These are phyloP conservation scores for Tolypocladium ovalisporum DNA, from an alignment of 2,329 filamentous ascomycete genomes.

Conservation along the genomic window DNA sequence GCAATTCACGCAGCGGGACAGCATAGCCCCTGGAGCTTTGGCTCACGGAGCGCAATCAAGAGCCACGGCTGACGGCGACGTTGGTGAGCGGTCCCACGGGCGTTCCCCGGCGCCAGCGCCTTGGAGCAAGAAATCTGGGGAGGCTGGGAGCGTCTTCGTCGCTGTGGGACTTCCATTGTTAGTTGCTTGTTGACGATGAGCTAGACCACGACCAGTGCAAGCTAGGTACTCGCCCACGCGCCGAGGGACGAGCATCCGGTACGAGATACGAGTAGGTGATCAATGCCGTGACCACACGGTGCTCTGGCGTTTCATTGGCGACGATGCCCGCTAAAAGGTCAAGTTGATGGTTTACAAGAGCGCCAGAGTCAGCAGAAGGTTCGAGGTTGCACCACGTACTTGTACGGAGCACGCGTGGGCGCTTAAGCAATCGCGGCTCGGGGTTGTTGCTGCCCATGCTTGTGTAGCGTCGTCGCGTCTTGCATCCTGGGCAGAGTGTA, in stretches of 20 bases:
- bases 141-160: background rate
- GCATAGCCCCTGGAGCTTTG: background rate
- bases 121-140: background rate
- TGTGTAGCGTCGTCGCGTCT: background rate
- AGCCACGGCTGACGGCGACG: too few relatives aligned
- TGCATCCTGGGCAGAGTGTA: background rate
- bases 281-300: too few relatives aligned
- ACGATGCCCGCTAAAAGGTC: too few relatives aligned
- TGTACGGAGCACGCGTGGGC: background rate
- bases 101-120: too few relatives aligned
- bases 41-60: background rate
- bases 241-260: background rate
- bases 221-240: background rate
- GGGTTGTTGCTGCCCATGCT: background rate
- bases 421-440: background rate
- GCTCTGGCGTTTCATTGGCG: too few relatives aligned
- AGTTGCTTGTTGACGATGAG: background rate
- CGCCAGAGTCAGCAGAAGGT: background rate
- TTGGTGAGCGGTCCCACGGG: too few relatives aligned
- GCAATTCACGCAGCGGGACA: background rate
- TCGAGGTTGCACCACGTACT: background rate
- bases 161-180: too few relatives aligned
- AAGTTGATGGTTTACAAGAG: too few relatives aligned
- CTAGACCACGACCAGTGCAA: background rate
- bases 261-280: background rate